Evolutionary conservation across 2,329 filamentous ascomycete species (phyloP), one percentile per base, ranked within the genome.

Genomic region (Tolypocladium pustulatum): DNA sequence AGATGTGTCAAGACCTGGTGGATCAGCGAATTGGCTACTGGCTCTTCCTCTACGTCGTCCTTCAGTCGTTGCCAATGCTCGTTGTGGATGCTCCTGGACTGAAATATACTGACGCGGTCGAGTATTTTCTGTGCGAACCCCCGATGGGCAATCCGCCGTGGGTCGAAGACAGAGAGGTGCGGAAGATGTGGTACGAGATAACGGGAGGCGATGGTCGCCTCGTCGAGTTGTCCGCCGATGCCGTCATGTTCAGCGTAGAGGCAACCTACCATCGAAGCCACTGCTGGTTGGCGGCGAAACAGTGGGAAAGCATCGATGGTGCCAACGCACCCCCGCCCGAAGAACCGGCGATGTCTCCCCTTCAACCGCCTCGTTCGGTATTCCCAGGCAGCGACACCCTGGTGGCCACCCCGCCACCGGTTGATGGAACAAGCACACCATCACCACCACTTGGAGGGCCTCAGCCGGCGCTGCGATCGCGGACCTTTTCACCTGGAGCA

Each of bases 121-220:
- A 93, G 70, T 91, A 93, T 73, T 94, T 93, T 75, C 77, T 93
- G 34, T 92, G 89, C 70, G 81, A 90, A 68, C 84, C 88, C 4
- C 86, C 89, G 0, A 82, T 88, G 66, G 87, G 86, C 22, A 85
- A 86, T 58, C 78, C 84, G 0, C 89, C 90, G 0, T 94, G 90
- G 90, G 78, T 86, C 58, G 87, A 88, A 57, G 82, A 83, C 41
- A 77, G 79, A 38, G 76, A 83, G 54, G 81, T 87, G 17, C 81
- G 82, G 65, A 85, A 85, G 74, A 84, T 85, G 66, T 90, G 88
- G 88, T 90, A 89, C 71, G 83, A 88, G 63, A 83, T 89, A 6
- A 85, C 88, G 3, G 90, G 88, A 22, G 79, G 80, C 37, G 79
- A 78, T 15, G 78, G 77, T 10, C 59, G 59, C 20, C 69, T 81